phyloP scores from a whole-genome alignment of 148 eudicot genomes.

The Simmondsia chinensis region DNA sequence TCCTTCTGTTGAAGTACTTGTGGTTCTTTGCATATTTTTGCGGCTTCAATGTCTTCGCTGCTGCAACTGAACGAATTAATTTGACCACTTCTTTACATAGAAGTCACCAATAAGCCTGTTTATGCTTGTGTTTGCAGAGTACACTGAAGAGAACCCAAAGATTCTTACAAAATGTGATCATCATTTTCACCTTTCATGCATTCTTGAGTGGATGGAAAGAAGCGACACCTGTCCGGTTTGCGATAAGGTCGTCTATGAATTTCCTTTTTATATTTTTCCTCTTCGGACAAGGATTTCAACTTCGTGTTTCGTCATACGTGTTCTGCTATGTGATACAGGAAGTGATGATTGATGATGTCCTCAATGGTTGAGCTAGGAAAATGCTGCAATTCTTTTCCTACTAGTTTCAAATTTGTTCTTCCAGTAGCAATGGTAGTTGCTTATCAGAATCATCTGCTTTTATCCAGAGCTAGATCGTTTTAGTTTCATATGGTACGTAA shows the following conservation, averaged over 20 bases:
- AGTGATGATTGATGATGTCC: conserved; percentile 19
- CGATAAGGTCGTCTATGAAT: conserved; percentile 41
- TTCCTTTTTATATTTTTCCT: neutral
- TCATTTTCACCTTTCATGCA: conserved; percentile 90
- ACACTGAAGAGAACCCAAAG: conserved; percentile 82
- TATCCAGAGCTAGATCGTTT: too few relatives aligned
- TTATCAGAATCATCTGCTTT: too few relatives aligned
- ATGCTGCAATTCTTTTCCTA: conserved; percentile 1
- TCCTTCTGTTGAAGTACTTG: neutral
- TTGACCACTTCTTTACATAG: neutral
- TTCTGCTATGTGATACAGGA: conserved; percentile 24
- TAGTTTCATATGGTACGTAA: too few relatives aligned
- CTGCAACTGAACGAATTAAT: neutral
- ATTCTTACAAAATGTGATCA: conserved; percentile 80
- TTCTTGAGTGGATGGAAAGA: conserved; percentile 95
- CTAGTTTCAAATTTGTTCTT: too few relatives aligned
- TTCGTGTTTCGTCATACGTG: conserved; percentile 1
- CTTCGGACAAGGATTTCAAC: neutral
- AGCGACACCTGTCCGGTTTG: conserved; percentile 90
- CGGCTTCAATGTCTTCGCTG: neutral
- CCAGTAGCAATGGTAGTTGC: too few relatives aligned
- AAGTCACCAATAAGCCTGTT: neutral
- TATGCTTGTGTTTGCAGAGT: conserved; percentile 39
- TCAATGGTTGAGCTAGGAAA: conserved; percentile 10
- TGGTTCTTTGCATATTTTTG: neutral